phyloP scores from a whole-genome alignment of 257 asterid species.

The Handroanthus guayacan region DNA sequence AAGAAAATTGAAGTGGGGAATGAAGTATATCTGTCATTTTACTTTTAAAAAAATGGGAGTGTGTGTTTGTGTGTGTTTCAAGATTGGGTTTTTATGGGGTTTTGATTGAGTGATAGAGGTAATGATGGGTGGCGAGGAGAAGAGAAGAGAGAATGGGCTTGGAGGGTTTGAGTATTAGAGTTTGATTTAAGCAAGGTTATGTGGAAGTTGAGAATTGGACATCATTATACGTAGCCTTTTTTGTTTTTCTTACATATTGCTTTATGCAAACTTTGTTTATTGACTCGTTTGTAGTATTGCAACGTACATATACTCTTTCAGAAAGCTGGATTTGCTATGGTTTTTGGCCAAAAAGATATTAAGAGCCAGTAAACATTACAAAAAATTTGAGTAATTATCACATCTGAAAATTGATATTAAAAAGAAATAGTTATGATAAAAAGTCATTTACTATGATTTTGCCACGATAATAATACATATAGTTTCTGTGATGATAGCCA shows the following conservation, averaged over 20 bases:
- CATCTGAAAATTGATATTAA: too few species aligned
- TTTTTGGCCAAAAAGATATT: background rate
- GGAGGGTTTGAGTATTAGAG: constrained; percentile 43
- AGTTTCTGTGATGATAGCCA: too few species aligned
- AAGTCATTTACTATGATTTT: too few species aligned
- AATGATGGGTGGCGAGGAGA: constrained; percentile 38
- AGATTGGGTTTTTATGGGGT: constrained; percentile 35
- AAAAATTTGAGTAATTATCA: too few species aligned
- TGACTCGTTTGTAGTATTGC: background rate
- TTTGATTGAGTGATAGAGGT: background rate
- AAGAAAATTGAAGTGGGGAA: constrained; percentile 58
- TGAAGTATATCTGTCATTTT: constrained; percentile 61
- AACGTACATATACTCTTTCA: constrained; percentile 13
- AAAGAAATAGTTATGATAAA: too few species aligned
- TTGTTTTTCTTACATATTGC: constrained; percentile 21
- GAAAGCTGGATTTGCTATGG: constrained; percentile 26
- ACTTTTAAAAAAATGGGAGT: background rate
- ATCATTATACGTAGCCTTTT: constrained; percentile 45
- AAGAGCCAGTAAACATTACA: background rate
- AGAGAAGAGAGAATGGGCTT: too few species aligned
- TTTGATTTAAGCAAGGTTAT: constrained; percentile 68
- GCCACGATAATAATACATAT: too few species aligned
- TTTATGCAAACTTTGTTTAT: constrained; percentile 35
- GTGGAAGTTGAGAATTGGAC: constrained; percentile 65
- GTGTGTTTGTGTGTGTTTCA: constrained; percentile 29